Conservation (phyloP, 208 protist species). For the Trypanosoma melophagium region DNA sequence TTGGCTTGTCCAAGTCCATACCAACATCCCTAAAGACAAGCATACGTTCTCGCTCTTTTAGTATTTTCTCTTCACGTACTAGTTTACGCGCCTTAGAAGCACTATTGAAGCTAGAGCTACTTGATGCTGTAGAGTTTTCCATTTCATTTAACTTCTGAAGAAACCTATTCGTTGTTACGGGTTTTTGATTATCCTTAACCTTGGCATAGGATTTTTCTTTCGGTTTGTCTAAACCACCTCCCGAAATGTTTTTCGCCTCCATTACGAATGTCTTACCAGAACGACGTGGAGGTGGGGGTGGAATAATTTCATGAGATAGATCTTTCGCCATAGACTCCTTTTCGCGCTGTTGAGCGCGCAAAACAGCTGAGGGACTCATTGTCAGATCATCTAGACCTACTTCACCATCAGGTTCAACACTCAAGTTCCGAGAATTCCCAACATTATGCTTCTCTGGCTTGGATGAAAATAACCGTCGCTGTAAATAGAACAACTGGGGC, state of each 20-base stretch:
- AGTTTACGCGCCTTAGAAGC: constrained; percentile 3
- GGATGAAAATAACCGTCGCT: constrained; percentile 10
- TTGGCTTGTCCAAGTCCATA: constrained; percentile 88
- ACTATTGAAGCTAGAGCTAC: not conserved
- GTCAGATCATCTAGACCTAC: not conserved
- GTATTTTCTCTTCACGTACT: constrained; percentile 54
- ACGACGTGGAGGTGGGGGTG: constrained; percentile 31
- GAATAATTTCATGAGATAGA: constrained; percentile 20
- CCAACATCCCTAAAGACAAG: constrained; percentile 86
- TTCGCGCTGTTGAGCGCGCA: constrained; percentile 41
- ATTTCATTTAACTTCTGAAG: constrained; percentile 59
- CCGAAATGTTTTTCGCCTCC: not conserved
- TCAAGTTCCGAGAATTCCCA: not conserved
- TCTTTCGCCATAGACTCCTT: constrained; percentile 25
- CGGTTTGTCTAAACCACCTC: not conserved
- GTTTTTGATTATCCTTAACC: not conserved
- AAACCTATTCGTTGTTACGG: constrained; percentile 41
- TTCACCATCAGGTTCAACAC: not conserved
- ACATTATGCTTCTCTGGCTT: not conserved
- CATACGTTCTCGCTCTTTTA: constrained; percentile 69
- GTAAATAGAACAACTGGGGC: not conserved
- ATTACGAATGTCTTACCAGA: constrained; percentile 38
- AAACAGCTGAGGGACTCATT: constrained; percentile 38
- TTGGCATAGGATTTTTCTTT: not conserved
- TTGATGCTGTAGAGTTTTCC: constrained; percentile 45